Base-by-base conservation (phyloP, 177 flowering plant species). In the Tripterygium wilfordii region DNA sequence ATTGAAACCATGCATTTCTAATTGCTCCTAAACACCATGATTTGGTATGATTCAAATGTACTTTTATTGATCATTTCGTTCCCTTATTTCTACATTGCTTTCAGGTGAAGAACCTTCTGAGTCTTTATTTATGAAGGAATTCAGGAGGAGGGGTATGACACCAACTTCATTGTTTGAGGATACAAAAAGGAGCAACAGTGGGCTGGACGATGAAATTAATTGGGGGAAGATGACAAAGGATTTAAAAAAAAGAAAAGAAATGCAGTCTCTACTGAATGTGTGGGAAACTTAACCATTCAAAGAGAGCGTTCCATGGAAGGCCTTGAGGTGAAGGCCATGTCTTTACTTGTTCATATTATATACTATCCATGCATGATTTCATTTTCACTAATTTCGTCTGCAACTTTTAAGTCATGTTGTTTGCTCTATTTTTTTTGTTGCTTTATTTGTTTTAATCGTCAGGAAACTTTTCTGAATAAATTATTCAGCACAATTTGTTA, bases 21-120 rank as follows among this genome's bases (percentile, higher is more conserved):
- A n/a, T n/a, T n/a, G n/a, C n/a, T n/a, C n/a, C n/a, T n/a, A n/a
- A n/a, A n/a, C n/a, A n/a, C n/a, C n/a, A n/a, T n/a, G n/a, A n/a
- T n/a, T n/a, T n/a, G n/a, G n/a, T n/a, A n/a, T n/a, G n/a, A n/a
- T n/a, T n/a, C n/a, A n/a, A n/a, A n/a, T n/a, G n/a, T n/a, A n/a
- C n/a, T n/a, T n/a, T n/a, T n/a, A n/a, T n/a, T n/a, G n/a, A n/a
- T n/a, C n/a, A n/a, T n/a, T n/a, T n/a, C n/a, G n/a, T n/a, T n/a
- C n/a, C n/a, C n/a, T n/a, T n/a, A n/a, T n/a, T n/a, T n/a, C n/a
- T n/a, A n/a, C n/a, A n/a, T n/a, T n/a, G n/a, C n/a, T n/a, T n/a
- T n/a, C 73, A 92, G 98, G 94, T 35, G 94, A 88, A 62, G 96
- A 88, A 58, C 94, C 88, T 62, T 85, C 98, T 0, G 98, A 92